phyloP scores from a whole-genome alignment of 192 early-diverging fungal species.

The Coemansia sp. region DNA sequence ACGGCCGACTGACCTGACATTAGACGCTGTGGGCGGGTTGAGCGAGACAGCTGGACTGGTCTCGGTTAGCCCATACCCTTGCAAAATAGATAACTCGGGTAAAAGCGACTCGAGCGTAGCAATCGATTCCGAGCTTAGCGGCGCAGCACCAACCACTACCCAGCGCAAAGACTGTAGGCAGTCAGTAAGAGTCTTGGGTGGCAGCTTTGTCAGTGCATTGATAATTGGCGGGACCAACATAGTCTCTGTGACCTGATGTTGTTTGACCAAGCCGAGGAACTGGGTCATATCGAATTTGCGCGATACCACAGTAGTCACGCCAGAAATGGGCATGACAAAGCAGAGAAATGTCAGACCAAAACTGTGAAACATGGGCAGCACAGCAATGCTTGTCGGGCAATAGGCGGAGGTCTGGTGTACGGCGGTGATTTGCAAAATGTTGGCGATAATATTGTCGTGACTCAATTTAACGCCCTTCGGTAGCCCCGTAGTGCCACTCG shows the following conservation, averaged over 20 bases:
- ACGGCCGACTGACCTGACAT: slow-evolving; percentile 56
- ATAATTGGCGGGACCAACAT: slow-evolving; percentile 67
- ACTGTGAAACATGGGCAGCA: slow-evolving; percentile 69
- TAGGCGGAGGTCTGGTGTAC: not conserved
- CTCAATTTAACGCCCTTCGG: slow-evolving; percentile 83
- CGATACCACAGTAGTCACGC: slow-evolving; percentile 61
- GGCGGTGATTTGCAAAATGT: slow-evolving; percentile 36
- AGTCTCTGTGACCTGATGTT: slow-evolving; percentile 62
- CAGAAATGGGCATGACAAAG: slow-evolving; percentile 24
- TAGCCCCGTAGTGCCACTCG: slow-evolving; percentile 49
- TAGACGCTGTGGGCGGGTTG: not conserved
- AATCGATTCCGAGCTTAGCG: slow-evolving; percentile 18
- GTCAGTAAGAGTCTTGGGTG: slow-evolving; percentile 61
- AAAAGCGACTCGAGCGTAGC: slow-evolving; percentile 57
- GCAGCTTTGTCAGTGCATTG: slow-evolving; percentile 70
- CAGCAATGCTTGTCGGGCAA: not conserved
- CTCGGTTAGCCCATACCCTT: slow-evolving; percentile 64
- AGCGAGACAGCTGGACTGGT: slow-evolving; percentile 19
- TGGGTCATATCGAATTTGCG: slow-evolving; percentile 66
- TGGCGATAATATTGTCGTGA: slow-evolving; percentile 76
- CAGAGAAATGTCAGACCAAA: slow-evolving; percentile 59
- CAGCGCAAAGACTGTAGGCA: slow-evolving; percentile 64
- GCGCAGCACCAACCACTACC: slow-evolving; percentile 75
- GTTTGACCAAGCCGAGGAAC: slow-evolving; percentile 65
- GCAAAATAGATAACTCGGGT: slow-evolving; percentile 25